Evolutionary conservation across 768 basidiomycete species (phyloP).

Genomic region (Boletus sensibilis): DNA sequence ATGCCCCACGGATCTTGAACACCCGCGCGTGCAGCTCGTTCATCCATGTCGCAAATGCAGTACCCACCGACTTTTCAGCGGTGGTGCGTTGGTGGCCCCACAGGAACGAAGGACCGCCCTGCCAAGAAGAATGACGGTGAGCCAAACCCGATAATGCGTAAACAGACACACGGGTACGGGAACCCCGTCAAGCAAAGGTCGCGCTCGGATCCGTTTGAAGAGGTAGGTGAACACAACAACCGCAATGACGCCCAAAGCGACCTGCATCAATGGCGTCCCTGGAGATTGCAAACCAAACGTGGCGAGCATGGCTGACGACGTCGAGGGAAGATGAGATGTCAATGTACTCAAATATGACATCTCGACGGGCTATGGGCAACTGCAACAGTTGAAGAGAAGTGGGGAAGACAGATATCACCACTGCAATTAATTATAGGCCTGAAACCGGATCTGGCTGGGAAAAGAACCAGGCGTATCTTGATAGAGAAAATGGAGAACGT

Average conservation of each 20-base stretch:
- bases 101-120: not conserved
- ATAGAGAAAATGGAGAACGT: too few relatives aligned
- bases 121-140: not conserved
- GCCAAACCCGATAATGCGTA: not conserved
- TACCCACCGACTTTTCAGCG: slow-evolving; percentile 5
- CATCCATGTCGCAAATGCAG: slow-evolving; percentile 1
- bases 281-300: not conserved
- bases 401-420: not conserved
- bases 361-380: not conserved
- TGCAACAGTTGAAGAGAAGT: not conserved
- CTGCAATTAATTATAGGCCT: not conserved
- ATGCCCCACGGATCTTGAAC: slow-evolving; percentile 2
- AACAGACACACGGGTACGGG: slow-evolving; percentile 3
- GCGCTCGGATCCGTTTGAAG: not conserved
- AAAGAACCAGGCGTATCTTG: too few relatives aligned
- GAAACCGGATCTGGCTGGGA: too few relatives aligned
- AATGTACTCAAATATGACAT: not conserved
- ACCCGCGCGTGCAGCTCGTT: slow-evolving; percentile 3
- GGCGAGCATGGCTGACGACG: not conserved
- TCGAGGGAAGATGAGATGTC: not conserved
- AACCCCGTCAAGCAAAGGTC: not conserved
- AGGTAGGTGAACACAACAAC: not conserved
- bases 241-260: not conserved
- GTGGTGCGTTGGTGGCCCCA: slow-evolving; percentile 7
- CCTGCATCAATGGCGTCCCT: not conserved